These are phyloP conservation scores for Alternaria sp. DNA, from an alignment of 2,329 filamentous ascomycete species.

Conservation along the genomic window DNA sequence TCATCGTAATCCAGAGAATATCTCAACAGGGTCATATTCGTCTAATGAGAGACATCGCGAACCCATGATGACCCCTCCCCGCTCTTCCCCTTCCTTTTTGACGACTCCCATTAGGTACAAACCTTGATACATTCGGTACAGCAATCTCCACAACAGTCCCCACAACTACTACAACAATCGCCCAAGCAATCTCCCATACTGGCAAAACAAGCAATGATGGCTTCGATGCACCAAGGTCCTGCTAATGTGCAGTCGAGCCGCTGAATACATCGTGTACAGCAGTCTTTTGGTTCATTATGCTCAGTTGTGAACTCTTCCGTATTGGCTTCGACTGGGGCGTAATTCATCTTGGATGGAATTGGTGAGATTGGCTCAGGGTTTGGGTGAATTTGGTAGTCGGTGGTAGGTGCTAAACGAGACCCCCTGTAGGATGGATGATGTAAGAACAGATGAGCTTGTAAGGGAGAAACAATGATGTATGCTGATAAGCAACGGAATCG, in stretches of 20 bases:
- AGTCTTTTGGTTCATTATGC: conserved; percentile 18
- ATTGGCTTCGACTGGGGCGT: conserved; percentile 16
- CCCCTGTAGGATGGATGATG: neutral
- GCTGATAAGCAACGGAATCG: too few relatives aligned
- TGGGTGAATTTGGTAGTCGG: neutral
- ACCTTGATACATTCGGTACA: neutral
- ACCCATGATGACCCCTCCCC: neutral
- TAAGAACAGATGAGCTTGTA: neutral
- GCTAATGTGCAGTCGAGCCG: conserved; percentile 15
- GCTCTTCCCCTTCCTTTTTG: neutral
- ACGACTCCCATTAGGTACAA: neutral
- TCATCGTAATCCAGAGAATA: neutral
- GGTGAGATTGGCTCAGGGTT: neutral
- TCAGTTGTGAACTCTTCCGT: conserved; percentile 17
- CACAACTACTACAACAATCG: conserved; percentile 5
- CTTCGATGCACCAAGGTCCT: conserved; percentile 14
- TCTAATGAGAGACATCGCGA: neutral
- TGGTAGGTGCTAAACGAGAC: neutral
- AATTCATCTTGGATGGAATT: conserved; percentile 24
- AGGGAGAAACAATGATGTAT: neutral
- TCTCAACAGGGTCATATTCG: neutral
- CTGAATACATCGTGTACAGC: conserved; percentile 16
- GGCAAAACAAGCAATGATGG: conserved; percentile 10
- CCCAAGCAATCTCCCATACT: conserved; percentile 1
- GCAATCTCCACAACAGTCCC: conserved; percentile 2